A percentile compares a stretch with the other conserved stretches of the same genome.
These are phyloP conservation scores for Colletotrichum salicis DNA, from an alignment of 2,329 filamentous ascomycete species.

Conservation along the genomic window DNA sequence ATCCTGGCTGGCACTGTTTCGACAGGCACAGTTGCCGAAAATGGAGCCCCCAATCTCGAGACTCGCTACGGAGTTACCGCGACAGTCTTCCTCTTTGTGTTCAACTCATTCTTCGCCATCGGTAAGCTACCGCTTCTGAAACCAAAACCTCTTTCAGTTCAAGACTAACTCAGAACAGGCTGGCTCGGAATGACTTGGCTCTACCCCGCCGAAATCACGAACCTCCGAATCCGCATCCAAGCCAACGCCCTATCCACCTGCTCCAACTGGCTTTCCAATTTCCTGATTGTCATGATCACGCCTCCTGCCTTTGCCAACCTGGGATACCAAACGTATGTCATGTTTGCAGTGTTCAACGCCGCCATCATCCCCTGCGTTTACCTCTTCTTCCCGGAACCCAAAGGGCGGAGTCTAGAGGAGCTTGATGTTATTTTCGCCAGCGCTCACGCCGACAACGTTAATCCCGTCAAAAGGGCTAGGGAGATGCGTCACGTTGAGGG, in stretches of 20 bases:
- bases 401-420: conserved; percentile 68
- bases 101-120: conserved; percentile 69
- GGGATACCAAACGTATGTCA: conserved; percentile 64
- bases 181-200: conserved; percentile 73
- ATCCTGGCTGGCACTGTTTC: conserved; percentile 53
- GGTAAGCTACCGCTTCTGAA: conserved; percentile 36
- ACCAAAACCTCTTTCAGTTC: accelerated
- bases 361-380: conserved; percentile 63
- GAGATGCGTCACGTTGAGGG: conserved; percentile 40
- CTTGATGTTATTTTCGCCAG: conserved; percentile 59
- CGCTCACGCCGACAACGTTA: conserved; percentile 41
- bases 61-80: conserved; percentile 44
- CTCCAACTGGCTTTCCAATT: conserved; percentile 71
- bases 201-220: conserved; percentile 70
- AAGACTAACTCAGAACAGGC: conserved; percentile 37
- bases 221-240: conserved; percentile 68
- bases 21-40: conserved; percentile 43
- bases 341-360: conserved; percentile 65
- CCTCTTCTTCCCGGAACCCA: conserved; percentile 65
- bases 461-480: conserved; percentile 41
- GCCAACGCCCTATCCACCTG: conserved; percentile 73
- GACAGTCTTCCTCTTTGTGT: conserved; percentile 67
- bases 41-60: conserved; percentile 42
- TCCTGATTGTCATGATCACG: conserved; percentile 75
- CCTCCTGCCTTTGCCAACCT: conserved; percentile 67